A percentile compares a stretch with the other conserved stretches of the same genome.
These are phyloP conservation scores for Argentina anserina DNA, from an alignment of 306 rosid genomes.

Conservation along the genomic window DNA sequence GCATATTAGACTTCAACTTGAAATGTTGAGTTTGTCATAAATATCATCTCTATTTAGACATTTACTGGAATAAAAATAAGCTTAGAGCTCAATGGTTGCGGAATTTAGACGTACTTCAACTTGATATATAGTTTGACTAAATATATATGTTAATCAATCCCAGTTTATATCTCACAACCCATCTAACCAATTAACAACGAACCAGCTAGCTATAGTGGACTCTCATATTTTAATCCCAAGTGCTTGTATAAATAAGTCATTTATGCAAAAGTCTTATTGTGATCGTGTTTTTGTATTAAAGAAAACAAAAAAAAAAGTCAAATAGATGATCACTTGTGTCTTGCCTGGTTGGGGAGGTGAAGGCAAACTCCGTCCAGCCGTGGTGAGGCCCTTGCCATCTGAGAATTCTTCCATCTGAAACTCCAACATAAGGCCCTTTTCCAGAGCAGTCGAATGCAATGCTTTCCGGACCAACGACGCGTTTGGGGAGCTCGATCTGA, in stretches of 20 bases:
- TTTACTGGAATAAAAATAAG: too few relatives aligned
- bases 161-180: too few relatives aligned
- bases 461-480: slow-evolving; percentile 51
- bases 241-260: background rate
- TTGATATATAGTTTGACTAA: background rate
- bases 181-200: background rate
- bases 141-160: background rate
- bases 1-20: too few relatives aligned
- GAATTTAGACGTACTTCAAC: too few relatives aligned
- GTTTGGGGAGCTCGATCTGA: slow-evolving; percentile 24
- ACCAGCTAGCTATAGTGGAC: background rate
- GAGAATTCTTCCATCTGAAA: slow-evolving; percentile 58
- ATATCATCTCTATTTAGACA: too few relatives aligned
- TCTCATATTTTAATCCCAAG: background rate
- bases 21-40: too few relatives aligned
- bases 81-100: too few relatives aligned
- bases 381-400: slow-evolving; percentile 34
- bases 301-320: too few relatives aligned
- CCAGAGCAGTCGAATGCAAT: slow-evolving; percentile 59
- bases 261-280: background rate
- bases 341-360: slow-evolving; percentile 46
- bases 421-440: slow-evolving; percentile 50
- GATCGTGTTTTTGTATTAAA: background rate
- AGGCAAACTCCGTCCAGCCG: slow-evolving; percentile 46
- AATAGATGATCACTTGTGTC: background rate